Evolutionary conservation across 495 filamentous ascomycete genomes (phyloP).

Genomic region (Neurospora sublineolata): DNA sequence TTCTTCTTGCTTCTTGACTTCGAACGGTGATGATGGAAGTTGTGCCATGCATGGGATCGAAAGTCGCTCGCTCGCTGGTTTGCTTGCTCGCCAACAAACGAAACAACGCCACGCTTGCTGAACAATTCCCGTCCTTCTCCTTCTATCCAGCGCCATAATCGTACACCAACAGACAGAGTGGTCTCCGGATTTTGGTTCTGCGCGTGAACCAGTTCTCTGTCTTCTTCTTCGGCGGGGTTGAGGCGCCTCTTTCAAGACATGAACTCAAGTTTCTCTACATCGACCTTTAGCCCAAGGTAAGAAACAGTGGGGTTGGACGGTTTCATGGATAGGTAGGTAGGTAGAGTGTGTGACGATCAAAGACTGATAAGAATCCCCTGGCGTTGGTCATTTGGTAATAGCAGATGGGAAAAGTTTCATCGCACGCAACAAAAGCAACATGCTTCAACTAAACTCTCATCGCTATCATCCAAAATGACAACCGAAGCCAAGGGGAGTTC

Average conservation of each 20-base stretch:
- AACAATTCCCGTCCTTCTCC: background rate
- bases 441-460: background rate
- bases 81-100: too few species aligned
- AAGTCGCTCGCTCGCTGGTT: background rate
- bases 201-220: background rate
- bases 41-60: background rate
- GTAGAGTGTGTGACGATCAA: background rate
- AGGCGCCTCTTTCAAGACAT: background rate
- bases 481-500: background rate
- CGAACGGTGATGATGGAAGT: background rate
- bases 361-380: background rate
- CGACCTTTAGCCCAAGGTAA: constrained; percentile 24
- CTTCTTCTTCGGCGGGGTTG: background rate
- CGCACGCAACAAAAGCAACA: background rate
- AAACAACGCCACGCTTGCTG: background rate
- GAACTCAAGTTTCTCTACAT: constrained; percentile 28
- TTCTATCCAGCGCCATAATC: background rate
- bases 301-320: constrained; percentile 10
- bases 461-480: background rate
- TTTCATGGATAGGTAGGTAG: constrained; percentile 4
- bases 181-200: background rate
- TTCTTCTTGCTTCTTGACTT: background rate
- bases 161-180: background rate
- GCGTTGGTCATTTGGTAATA: background rate
- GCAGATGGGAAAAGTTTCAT: background rate